Base-by-base conservation (phyloP, 176 grass and related monocot species). In the Dactylis glomerata region DNA sequence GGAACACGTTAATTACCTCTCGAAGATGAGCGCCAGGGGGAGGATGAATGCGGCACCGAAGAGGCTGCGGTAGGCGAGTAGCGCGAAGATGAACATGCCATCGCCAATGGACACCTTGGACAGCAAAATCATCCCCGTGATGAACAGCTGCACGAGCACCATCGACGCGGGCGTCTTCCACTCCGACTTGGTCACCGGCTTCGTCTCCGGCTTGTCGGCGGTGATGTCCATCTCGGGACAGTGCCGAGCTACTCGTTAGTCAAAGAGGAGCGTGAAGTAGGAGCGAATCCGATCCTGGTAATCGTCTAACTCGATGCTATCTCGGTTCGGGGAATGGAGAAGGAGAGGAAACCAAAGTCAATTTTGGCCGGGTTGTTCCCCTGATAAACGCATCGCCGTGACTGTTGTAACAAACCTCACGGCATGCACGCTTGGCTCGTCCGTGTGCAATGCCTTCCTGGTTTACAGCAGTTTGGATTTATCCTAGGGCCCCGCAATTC, bases 111-210 rank as follows among this genome's bases (percentile, higher is more conserved):
- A 54, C 12, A 87, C 38, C 79, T 87, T 91, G 14, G 84, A 77
- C 30, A 91, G 71, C 54, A 91, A 28, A 40, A 84, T 77, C 89
- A 84, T 84, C 54, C 89, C 89, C n/a, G 89, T 84, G 0, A 24
- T 87, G 84, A 87, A 79, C n/a, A 84, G 15, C 57, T 91, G 89
- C 72, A 74, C 50, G 33, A 75, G 49, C 45, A 87, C 61, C 89
- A 87, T 91, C 42, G 16, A 23, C 59, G 79, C 41, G 44, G 79
- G 42, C 58, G 89, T 44, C 86, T 73, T 89, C 87, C 80, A 84
- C 31, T 64, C 47, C 16, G 68, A 80, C 36, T 13, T 12, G 17
- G 41, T 42, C 41, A 10, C 41, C 7, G 41, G 41, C 41, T 16
- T 23, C 12, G 38, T 13, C 24, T 6, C 13, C 23, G n/a, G n/a